Conservation (phyloP, 2,329 filamentous ascomycete genomes). For the Fonsecaea monophora region DNA sequence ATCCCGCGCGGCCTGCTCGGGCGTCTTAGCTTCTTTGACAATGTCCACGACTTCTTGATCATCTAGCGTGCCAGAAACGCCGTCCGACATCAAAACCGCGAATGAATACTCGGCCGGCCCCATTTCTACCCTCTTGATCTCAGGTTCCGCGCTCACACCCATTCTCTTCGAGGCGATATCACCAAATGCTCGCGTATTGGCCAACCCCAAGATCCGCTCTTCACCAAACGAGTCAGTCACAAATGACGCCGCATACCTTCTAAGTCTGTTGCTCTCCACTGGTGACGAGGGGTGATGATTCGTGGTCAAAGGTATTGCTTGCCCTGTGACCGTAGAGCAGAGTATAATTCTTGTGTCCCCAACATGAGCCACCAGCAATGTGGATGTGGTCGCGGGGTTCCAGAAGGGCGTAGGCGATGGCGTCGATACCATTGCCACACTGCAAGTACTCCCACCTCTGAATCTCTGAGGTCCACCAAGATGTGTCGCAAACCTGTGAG, state of each 20-base stretch:
- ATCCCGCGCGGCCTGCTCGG: conserved; percentile 79
- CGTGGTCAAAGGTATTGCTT: conserved; percentile 79
- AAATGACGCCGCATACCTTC: conserved; percentile 84
- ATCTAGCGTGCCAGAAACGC: conserved; percentile 80
- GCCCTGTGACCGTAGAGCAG: conserved; percentile 82
- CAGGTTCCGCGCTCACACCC: conserved; percentile 91
- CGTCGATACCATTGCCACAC: conserved; percentile 87
- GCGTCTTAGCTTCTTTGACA: conserved; percentile 86
- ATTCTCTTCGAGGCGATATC: conserved; percentile 91
- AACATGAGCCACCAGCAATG: conserved; percentile 85
- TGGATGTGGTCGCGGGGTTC: conserved; percentile 86
- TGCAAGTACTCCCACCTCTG: conserved; percentile 92
- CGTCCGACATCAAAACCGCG: conserved; percentile 85
- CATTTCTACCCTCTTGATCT: conserved; percentile 80
- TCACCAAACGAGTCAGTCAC: conserved; percentile 97
- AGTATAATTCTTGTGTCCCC: conserved; percentile 91
- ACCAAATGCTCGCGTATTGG: conserved; percentile 92
- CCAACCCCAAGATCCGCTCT: conserved; percentile 89
- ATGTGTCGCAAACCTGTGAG: conserved; percentile 53
- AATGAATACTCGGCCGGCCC: conserved; percentile 86
- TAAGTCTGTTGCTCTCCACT: conserved; percentile 79
- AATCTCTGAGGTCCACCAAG: conserved; percentile 78
- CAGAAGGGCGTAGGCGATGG: conserved; percentile 92
- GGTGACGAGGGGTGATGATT: conserved; percentile 94
- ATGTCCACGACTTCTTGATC: conserved; percentile 98